Percentiles rank a stretch among this genome's conserved stretches.
phyloP scores from a whole-genome alignment of 1,139 yeast genomes.

The Oligophagozyma castellii region DNA sequence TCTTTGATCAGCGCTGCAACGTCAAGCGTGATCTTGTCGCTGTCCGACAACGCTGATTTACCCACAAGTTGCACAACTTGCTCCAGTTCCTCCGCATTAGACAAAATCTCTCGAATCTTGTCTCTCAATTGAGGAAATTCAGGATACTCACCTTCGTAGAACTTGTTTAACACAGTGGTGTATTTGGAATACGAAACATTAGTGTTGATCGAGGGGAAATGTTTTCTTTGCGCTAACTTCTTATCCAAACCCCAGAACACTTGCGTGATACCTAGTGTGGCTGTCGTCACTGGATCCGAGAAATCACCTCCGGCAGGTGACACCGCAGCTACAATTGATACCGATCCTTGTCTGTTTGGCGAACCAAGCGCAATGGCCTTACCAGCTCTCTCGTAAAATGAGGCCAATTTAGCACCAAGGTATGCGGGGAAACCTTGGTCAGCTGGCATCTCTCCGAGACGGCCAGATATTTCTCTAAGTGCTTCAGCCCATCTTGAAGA shows the following conservation, averaged over 20 bases:
- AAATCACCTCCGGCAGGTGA: constrained; percentile 99
- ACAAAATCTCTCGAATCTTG: constrained; percentile 82
- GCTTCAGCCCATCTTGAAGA: constrained; percentile 99
- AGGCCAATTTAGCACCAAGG: constrained; percentile 95
- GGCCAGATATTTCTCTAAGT: constrained; percentile 97
- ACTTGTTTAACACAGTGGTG: constrained; percentile 73
- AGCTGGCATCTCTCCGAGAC: constrained; percentile 99
- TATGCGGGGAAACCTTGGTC: constrained; percentile 99
- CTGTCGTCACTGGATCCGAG: constrained; percentile 98
- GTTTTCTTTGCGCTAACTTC: constrained; percentile 98
- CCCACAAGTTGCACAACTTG: constrained; percentile 99
- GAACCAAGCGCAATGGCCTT: constrained; percentile 91
- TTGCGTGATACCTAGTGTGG: constrained; percentile 97
- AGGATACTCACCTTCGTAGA: constrained; percentile 75
- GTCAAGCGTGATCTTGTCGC: constrained; percentile 92
- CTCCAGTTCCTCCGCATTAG: constrained; percentile 95
- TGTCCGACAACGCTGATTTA: constrained; percentile 90
- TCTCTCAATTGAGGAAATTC: constrained; percentile 85
- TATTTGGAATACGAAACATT: constrained; percentile 93
- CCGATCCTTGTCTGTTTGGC: constrained; percentile 93
- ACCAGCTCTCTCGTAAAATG: constrained; percentile 99
- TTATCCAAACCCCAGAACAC: constrained; percentile 99
- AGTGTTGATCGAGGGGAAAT: constrained; percentile 97
- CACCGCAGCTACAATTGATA: constrained; percentile 98
- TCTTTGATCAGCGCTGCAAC: constrained; percentile 86